Conservation (phyloP, 495 filamentous ascomycete genomes). For the Bryoglossum gracile region DNA sequence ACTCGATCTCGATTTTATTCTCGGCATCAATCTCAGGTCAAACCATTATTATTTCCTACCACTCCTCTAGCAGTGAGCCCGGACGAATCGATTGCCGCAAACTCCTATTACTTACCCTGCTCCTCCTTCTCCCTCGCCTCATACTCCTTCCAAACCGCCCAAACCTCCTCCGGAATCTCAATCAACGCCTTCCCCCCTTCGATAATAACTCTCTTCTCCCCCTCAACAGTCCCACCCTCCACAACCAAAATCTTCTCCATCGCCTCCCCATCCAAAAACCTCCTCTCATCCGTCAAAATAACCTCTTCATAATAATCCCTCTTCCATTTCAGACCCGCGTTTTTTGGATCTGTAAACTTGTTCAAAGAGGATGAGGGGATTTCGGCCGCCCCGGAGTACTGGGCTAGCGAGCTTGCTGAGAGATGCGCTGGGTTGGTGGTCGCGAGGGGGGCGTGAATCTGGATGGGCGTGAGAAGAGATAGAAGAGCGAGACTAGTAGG, state of each 20-base stretch:
- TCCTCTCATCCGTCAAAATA: slow-evolving; percentile 16
- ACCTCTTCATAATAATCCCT: slow-evolving; percentile 15
- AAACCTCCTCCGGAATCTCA: slow-evolving; percentile 11
- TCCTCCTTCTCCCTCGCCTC: slow-evolving; percentile 7
- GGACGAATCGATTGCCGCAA: too few species aligned
- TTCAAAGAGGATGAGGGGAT: too few species aligned
- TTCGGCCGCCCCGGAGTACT: too few species aligned
- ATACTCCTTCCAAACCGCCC: slow-evolving; percentile 19
- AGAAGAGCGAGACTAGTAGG: too few species aligned
- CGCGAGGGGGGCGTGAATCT: slow-evolving; percentile 10
- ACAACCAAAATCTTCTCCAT: slow-evolving; percentile 12
- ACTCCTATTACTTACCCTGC: too few species aligned
- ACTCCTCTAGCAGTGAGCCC: too few species aligned
- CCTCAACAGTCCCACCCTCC: slow-evolving; percentile 1
- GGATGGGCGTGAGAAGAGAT: not conserved
- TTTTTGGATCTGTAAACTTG: too few species aligned
- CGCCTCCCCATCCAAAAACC: slow-evolving; percentile 16
- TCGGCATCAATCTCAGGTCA: too few species aligned
- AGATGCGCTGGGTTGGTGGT: not conserved
- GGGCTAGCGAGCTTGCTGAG: too few species aligned
- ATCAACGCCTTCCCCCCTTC: slow-evolving; percentile 14
- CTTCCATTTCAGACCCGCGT: too few species aligned
- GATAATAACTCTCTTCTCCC: slow-evolving; percentile 18
- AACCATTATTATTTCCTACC: too few species aligned
- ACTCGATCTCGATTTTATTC: too few species aligned